Evolutionary conservation across 2,329 filamentous ascomycete species (phyloP), one percentile per base, ranked within the genome.

Genomic region (Talaromyces sp.): DNA sequence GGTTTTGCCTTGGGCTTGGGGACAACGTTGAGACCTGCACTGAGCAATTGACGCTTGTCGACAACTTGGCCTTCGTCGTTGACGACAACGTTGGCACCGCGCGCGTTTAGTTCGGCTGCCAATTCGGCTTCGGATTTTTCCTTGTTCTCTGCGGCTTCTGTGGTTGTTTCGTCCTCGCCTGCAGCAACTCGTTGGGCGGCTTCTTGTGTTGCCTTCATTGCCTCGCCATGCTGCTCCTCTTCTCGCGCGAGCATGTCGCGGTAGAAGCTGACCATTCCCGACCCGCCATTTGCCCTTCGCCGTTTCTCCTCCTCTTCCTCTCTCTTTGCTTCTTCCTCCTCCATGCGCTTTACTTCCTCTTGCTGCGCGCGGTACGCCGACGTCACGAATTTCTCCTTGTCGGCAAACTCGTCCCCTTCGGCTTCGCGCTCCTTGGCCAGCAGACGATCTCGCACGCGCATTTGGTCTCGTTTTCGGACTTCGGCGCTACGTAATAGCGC

Each of bases 371-470:
- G 87, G 72, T 88, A 88, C 39, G 86, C 85, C 1, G 79, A 78
- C 1, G 86, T 88, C 49, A 88, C 86, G 64, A 88, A 88, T 69
- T 84, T 87, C 71, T 88, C 86, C 70, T 87, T 88, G 67, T 87
- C 86, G 0, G 81, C 84, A 63, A 86, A 88, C 63, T 85, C 84
- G 55, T 88, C 86, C n/a, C 85, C 86, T 68, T 88, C 86, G 0
- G 81, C 82, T 66, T 88, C 86, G 30, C 86, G 80, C 68, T 88
- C 86, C 62, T 80, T 80, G 57, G 84, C 81, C 13, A 88, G 68
- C 61, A 85, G 70, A 64, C 86, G 85, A 69, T 88, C 86, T 39
- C 81, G 79, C 19, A 86, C 86, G 8, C 85, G 80, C 56, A 85
- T 72, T 65, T 86, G 84, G 68, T 88, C 86, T 55, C 86, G 84